These are phyloP conservation scores for Colletotrichum tanaceti DNA, from an alignment of 2,329 filamentous ascomycete genomes.

Conservation along the genomic window DNA sequence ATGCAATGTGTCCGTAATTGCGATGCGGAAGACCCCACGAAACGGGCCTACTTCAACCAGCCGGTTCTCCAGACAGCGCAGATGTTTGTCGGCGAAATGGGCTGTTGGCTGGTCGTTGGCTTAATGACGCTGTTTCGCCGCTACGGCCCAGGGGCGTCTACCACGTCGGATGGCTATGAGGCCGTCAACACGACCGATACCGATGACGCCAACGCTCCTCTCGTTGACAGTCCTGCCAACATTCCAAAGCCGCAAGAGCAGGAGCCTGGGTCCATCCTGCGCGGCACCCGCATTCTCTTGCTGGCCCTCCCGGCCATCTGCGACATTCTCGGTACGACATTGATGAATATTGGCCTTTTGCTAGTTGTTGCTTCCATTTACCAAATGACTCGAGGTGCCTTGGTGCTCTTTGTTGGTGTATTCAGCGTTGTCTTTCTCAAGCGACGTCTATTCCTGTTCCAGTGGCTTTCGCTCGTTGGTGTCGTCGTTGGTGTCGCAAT, in stretches of 20 bases:
- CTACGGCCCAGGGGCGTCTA: conserved; percentile 59
- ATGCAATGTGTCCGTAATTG: conserved; percentile 97
- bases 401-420: conserved; percentile 94
- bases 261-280: conserved; percentile 69
- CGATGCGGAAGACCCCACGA: conserved; percentile 73
- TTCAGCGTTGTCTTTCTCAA: conserved; percentile 94
- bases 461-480: conserved; percentile 89
- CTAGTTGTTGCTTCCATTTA: conserved; percentile 97
- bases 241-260: conserved; percentile 61
- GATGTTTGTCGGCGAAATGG: conserved; percentile 98
- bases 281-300: conserved; percentile 77
- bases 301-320: conserved; percentile 89
- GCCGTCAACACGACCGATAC: conserved; percentile 65
- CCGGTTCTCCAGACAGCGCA: conserved; percentile 96
- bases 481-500: conserved; percentile 90
- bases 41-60: conserved; percentile 85
- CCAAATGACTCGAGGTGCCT: conserved; percentile 95
- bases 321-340: conserved; percentile 93
- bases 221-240: conserved; percentile 55
- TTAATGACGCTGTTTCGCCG: conserved; percentile 74
- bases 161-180: conserved; percentile 70
- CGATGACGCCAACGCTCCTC: conserved; percentile 56
- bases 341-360: conserved; percentile 96
- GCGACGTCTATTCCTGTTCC: conserved; percentile 83
- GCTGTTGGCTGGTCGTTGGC: conserved; percentile 92